Conservation (phyloP, 2,329 filamentous ascomycete genomes). For the Xylaria sp. region DNA sequence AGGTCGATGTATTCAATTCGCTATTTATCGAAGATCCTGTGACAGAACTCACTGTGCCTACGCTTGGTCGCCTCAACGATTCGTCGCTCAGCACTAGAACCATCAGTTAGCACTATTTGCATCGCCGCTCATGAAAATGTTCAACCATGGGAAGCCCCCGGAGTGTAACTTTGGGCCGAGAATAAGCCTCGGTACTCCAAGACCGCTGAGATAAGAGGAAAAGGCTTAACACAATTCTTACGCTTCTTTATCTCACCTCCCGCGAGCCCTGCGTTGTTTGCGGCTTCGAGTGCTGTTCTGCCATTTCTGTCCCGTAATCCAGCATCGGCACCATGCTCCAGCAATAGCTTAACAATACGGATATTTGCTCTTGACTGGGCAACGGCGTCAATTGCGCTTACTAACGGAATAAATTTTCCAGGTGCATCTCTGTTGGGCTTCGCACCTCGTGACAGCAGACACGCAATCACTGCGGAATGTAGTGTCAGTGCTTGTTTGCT, state of each 20-base stretch:
- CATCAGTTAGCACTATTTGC: background rate
- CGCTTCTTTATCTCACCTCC: conserved; percentile 37
- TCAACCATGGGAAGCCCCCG: background rate
- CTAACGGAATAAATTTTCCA: conserved; percentile 32
- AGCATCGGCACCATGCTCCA: conserved; percentile 42
- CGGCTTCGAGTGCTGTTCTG: conserved; percentile 39
- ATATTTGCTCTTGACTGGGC: conserved; percentile 42
- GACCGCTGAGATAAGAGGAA: background rate
- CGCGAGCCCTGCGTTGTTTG: conserved; percentile 41
- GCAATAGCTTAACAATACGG: conserved; percentile 41
- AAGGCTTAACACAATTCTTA: background rate
- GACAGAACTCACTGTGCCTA: background rate
- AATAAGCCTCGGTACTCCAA: background rate
- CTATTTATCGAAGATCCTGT: conserved; percentile 2
- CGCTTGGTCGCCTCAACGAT: conserved; percentile 35
- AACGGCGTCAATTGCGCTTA: conserved; percentile 44
- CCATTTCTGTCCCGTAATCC: conserved; percentile 38
- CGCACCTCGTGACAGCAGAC: conserved; percentile 41
- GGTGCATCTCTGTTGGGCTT: conserved; percentile 44
- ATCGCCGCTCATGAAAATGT: background rate
- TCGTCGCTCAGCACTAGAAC: conserved; percentile 31
- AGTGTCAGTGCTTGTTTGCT: background rate
- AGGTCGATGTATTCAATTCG: background rate
- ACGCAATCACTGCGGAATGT: conserved; percentile 40
- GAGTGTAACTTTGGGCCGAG: background rate